Evolutionary conservation across 108 stramenopile genomes (phyloP), one percentile per base, ranked within the genome.

Genomic region (Cyclotella baltica): DNA sequence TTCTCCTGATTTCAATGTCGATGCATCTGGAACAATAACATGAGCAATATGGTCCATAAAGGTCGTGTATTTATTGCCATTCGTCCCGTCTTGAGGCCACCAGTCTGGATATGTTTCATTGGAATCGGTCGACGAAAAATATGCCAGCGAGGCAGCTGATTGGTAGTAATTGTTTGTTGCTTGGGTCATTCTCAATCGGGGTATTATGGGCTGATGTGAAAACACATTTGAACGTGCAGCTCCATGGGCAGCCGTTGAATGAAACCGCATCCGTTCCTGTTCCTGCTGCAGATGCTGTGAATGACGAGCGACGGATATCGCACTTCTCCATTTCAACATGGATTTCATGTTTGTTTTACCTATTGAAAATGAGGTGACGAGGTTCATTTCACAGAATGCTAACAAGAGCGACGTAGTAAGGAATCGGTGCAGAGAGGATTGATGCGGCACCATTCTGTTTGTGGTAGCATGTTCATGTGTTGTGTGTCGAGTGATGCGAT

Each of bases 21-120:
- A 70, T 29, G 46, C 51, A 67, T 77, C 38, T 48, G 78, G 78
- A 30, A 79, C 71, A 36, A 79, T 67, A 0, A 79, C 78, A 72
- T 79, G 78, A 27, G 78, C 78, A 67, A 79, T 56, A 52, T 79
- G 71, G 66, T 79, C 71, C 25, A 62, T 28, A 48, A 79, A 79
- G 33, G 70, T 27, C 13, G 72, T 65, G 34, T 72, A 64, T 9
- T 79, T 79, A 31, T 65, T 36, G n/a, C 31, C 37, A 13, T 1
- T n/a, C 36, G 65, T 64, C 18, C 25, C 22, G 5, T 40, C 37
- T 10, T 33, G 22, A 43, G 78, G 78, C 78, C 78, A 79, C 78
- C 78, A 79, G 29, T 65, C 29, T 31, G 78, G 78, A 62, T 72
- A 67, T n/a, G 70, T 33, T 62, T 68, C 33, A 29, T 61, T 61